These are phyloP conservation scores for Phytopythium kandeliae DNA, from an alignment of 352 stramenopile species.

Conservation along the genomic window DNA sequence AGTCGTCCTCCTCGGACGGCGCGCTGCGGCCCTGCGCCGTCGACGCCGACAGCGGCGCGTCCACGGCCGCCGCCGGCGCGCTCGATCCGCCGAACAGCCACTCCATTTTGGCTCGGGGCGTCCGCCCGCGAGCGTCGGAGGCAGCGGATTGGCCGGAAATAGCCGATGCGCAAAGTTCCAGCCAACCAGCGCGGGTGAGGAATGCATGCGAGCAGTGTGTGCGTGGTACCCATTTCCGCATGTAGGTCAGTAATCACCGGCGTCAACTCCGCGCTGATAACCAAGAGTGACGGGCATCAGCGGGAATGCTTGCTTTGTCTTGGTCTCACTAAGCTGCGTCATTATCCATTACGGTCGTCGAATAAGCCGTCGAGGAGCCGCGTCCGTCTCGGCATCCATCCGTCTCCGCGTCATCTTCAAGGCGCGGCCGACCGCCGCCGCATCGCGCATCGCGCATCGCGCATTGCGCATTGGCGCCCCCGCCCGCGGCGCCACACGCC, in stretches of 20 bases:
- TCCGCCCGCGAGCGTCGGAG: no score
- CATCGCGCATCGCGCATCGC: no score
- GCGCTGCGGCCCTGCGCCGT: constrained; percentile 58
- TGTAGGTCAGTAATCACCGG: no score
- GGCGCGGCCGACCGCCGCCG: no score
- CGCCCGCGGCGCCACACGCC: no score
- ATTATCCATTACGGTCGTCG: not conserved
- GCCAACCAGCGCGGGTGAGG: not conserved
- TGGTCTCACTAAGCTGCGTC: not conserved
- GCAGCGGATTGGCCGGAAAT: not conserved
- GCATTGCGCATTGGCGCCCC: no score
- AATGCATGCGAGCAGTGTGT: no score
- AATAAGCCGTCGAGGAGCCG: no score
- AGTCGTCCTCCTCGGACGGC: constrained; percentile 55
- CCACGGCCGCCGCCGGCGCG: constrained; percentile 9
- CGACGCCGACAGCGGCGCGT: constrained; percentile 45
- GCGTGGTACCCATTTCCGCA: no score
- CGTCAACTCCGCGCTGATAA: no score
- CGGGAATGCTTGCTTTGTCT: constrained; percentile 1
- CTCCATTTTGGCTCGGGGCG: constrained; percentile 29
- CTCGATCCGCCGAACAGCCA: constrained; percentile 46
- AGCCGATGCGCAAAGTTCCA: not conserved
- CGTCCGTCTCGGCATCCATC: not conserved
- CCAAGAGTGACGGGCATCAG: not conserved
- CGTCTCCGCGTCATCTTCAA: no score